Evolutionary conservation across 73 alveolate genomes (phyloP).

Genomic region (Paramecium sexaurelia): DNA sequence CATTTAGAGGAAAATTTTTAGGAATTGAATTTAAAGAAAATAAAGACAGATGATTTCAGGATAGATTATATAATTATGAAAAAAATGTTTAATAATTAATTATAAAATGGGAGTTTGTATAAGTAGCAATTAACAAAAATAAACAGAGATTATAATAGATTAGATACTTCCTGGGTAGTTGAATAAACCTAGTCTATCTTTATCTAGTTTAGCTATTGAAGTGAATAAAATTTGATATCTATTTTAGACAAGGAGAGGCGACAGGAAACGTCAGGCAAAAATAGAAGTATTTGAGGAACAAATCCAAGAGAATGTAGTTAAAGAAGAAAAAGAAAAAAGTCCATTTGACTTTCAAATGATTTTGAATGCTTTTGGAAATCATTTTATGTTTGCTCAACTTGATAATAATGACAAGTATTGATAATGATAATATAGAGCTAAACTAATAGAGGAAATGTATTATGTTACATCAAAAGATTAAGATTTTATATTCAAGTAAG

Average conservation of each 20-base stretch:
- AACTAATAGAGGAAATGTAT: constrained; percentile 62
- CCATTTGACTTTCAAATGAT: constrained; percentile 49
- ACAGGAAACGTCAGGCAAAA: constrained; percentile 5
- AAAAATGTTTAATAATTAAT: constrained; percentile 6
- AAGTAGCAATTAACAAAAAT: neutral
- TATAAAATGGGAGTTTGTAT: constrained; percentile 51
- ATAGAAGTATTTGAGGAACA: constrained; percentile 48
- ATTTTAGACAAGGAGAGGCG: constrained; percentile 40
- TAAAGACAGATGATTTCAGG: neutral
- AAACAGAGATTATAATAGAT: neutral
- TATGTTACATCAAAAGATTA: constrained; percentile 48
- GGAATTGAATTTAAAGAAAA: neutral
- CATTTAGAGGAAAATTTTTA: too few species aligned
- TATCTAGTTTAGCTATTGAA: constrained; percentile 5
- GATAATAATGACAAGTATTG: constrained; percentile 40
- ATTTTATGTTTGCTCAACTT: constrained; percentile 43
- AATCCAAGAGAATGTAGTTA: neutral
- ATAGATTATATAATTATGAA: neutral
- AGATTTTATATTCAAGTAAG: constrained; percentile 55
- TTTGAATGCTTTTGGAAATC: constrained; percentile 51
- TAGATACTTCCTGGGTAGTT: neutral
- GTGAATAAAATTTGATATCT: neutral
- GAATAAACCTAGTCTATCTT: neutral
- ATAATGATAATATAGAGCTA: constrained; percentile 25
- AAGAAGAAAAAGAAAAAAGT: neutral